Evolutionary conservation across 1,284 basidiomycete species (phyloP).

Genomic region (Leccinum subatratum): DNA sequence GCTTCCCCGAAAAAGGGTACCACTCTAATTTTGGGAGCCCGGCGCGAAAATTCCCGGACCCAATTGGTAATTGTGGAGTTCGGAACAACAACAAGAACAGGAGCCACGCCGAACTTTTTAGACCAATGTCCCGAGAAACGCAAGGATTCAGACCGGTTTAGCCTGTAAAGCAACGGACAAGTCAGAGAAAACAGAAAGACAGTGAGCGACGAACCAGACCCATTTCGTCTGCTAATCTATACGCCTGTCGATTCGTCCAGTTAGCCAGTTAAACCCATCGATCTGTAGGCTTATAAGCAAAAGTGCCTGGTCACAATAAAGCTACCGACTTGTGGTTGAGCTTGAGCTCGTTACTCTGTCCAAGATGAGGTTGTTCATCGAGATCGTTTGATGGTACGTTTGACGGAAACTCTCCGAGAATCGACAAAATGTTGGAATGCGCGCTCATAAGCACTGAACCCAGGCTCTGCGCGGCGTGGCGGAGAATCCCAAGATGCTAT

Average conservation of each 20-base stretch:
- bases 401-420: slow-evolving; percentile 63
- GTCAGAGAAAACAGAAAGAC: slow-evolving; percentile 9
- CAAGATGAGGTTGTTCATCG: slow-evolving; percentile 52
- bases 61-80: slow-evolving; percentile 91
- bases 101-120: slow-evolving; percentile 58
- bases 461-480: slow-evolving; percentile 52
- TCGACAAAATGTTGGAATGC: slow-evolving; percentile 66
- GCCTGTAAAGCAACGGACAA: slow-evolving; percentile 45
- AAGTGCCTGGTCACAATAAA: not conserved
- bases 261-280: slow-evolving; percentile 92
- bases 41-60: slow-evolving; percentile 84
- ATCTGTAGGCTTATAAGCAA: slow-evolving; percentile 46
- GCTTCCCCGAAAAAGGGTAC: slow-evolving; percentile 81
- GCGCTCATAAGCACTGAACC: slow-evolving; percentile 58
- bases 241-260: slow-evolving; percentile 83
- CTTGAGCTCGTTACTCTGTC: slow-evolving; percentile 56
- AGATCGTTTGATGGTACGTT: slow-evolving; percentile 37
- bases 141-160: slow-evolving; percentile 90
- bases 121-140: slow-evolving; percentile 79
- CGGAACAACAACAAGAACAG: slow-evolving; percentile 87
- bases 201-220: slow-evolving; percentile 57
- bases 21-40: slow-evolving; percentile 80
- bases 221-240: slow-evolving; percentile 99
- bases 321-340: slow-evolving; percentile 67
- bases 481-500: slow-evolving; percentile 87